Evolutionary conservation across 805 yeast species (phyloP), one percentile per base, ranked within the genome.

Genomic region (Blastobotrys muscicola): DNA sequence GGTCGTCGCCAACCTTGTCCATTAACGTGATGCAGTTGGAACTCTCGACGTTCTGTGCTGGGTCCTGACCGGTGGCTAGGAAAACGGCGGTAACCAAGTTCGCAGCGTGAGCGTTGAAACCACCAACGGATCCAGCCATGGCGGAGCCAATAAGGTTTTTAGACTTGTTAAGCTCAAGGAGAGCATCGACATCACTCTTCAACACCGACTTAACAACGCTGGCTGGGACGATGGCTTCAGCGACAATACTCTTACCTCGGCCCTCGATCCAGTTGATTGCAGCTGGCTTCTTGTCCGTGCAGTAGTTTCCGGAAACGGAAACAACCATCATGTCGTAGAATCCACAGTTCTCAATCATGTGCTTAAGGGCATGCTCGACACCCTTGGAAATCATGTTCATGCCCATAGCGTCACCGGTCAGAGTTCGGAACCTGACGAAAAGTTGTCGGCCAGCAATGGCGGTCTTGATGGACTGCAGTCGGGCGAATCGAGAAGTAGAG

Each of bases 391-490:
- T 92, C 99, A 92, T 92, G 64, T 92, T 92, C 99, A 92, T 92
- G 51, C 99, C 99, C 99, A 92, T 92, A 13, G 99, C 99, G 70
- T 92, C 99, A 65, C 99, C 99, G 13, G 99, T 92, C 33, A 95
- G 87, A n/a, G 99, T 94, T 62, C 89, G 79, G 71, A 92, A 92
- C 59, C 99, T 79, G 55, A 92, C 82, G 58, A 76, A 92, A 55
- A 92, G 71, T 54, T 83, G 71, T 39, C 82, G 82, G 29, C 99
- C 98, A 12, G 99, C 98, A 63, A 90, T 70, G 2, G 97, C 94
- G 12, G 97, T 86, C 64, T 86, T 84, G 51, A 90, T 71, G 54
- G 83, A 83, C 64, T 85, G 95, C 57, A 92, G 75, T 59, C 96
- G 79, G 12, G 99, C 99, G 68, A 92, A 92, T 67, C 99, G 76